phyloP scores from a whole-genome alignment of 345 rosid genomes.

The Heritiera fomes region DNA sequence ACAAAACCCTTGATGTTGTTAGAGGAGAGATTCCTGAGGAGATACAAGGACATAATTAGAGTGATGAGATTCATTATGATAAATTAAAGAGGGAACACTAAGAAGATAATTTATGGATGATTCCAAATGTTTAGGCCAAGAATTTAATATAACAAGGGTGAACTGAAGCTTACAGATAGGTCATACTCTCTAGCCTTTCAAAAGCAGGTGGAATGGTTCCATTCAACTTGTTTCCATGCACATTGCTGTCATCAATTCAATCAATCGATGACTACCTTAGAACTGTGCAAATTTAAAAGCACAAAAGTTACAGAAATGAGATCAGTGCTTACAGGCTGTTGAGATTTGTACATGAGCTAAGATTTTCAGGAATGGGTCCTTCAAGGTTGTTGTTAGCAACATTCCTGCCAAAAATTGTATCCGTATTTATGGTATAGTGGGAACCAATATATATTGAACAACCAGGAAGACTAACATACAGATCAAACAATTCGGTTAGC shows the following conservation, averaged over 20 bases:
- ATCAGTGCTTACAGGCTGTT: constrained; percentile 71
- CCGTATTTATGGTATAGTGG: background rate
- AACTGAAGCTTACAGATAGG: constrained; percentile 67
- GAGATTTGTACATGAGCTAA: constrained; percentile 87
- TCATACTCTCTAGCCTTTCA: constrained; percentile 87
- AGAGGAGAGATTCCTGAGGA: constrained; percentile 75
- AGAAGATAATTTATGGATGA: background rate
- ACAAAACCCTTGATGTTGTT: constrained; percentile 72
- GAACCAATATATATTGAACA: background rate
- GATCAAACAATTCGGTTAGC: constrained; percentile 89
- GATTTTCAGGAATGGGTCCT: constrained; percentile 84
- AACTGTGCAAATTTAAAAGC: background rate
- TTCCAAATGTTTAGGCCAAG: background rate
- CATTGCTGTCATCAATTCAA: constrained; percentile 55
- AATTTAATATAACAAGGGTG: background rate
- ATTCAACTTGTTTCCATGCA: constrained; percentile 75
- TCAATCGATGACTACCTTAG: constrained; percentile 11
- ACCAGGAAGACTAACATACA: constrained; percentile 50
- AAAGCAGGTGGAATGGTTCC: constrained; percentile 79
- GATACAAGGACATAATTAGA: background rate
- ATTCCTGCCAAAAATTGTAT: constrained; percentile 50
- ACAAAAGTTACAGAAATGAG: background rate
- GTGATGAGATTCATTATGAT: background rate
- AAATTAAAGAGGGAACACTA: background rate
- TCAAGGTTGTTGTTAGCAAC: constrained; percentile 78